Evolutionary conservation across 1,284 basidiomycete genomes (phyloP).

Genomic region (Fistulinella staudtii): DNA sequence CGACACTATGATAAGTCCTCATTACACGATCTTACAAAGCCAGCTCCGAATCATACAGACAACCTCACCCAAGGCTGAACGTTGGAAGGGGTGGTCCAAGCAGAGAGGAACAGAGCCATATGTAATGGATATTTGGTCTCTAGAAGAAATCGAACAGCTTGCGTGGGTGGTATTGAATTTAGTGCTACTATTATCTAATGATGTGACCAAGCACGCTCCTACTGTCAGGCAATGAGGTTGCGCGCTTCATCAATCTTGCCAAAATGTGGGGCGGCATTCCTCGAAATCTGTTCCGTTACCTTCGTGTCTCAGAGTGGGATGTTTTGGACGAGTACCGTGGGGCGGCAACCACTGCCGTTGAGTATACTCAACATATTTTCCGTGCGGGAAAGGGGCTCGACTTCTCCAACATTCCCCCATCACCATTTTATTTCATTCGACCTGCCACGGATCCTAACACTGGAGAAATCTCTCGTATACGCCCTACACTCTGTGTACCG

Average conservation of each 20-base stretch:
- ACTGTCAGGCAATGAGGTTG: not conserved
- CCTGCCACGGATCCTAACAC: not conserved
- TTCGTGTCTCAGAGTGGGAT: accelerated
- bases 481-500: not conserved
- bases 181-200: no score
- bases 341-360: not conserved
- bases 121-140: conserved; percentile 3
- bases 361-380: accelerated
- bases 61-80: not conserved
- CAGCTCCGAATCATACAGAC: not conserved
- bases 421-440: not conserved
- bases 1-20: not conserved
- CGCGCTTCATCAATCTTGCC: not conserved
- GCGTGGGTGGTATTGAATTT: conserved; percentile 2
- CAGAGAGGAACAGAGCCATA: not conserved
- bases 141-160: not conserved
- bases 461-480: not conserved
- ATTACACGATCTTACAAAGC: not conserved
- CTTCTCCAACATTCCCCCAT: not conserved
- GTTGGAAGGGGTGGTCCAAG: conserved; percentile 1
- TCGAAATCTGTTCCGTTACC: not conserved
- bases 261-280: conserved; percentile 1
- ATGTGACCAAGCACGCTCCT: no score
- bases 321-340: not conserved
- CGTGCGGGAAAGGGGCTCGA: accelerated